A percentile compares a stretch with the other conserved stretches of the same genome.
Evolutionary conservation across 2,329 filamentous ascomycete species (phyloP).

Genomic region (Aureobasidium namibiae): DNA sequence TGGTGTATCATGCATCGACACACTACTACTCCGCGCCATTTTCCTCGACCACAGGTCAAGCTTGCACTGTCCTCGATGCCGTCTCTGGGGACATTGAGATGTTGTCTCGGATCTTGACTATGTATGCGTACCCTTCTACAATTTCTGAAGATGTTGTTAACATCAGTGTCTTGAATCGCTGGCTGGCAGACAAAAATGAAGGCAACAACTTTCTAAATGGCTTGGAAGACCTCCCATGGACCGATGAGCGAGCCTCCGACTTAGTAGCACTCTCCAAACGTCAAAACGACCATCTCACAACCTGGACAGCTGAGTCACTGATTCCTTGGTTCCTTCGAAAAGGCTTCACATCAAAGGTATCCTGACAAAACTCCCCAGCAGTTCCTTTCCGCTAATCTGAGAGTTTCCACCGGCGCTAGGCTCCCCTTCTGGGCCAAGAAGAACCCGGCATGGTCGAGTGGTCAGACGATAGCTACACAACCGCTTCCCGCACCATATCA

Average conservation of each 20-base stretch:
- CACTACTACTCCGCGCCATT: too few species aligned
- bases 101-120: too few species aligned
- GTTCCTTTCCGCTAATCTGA: neutral
- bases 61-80: too few species aligned
- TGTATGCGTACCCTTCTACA: too few species aligned
- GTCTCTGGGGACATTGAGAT: too few species aligned
- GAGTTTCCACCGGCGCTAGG: neutral
- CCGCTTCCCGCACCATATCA: neutral
- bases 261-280: neutral
- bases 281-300: neutral
- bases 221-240: neutral
- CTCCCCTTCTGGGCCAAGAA: neutral
- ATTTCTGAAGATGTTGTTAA: too few species aligned
- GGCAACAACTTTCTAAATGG: neutral
- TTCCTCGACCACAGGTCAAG: too few species aligned
- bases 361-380: too few species aligned
- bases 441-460: neutral
- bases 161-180: neutral
- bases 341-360: neutral
- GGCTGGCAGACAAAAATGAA: neutral
- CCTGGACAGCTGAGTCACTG: neutral
- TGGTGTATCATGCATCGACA: too few species aligned
- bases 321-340: neutral
- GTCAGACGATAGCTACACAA: neutral
- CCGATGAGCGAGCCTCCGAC: neutral